Evolutionary conservation across 768 basidiomycete species (phyloP).

Genomic region (Lactarius vividus): DNA sequence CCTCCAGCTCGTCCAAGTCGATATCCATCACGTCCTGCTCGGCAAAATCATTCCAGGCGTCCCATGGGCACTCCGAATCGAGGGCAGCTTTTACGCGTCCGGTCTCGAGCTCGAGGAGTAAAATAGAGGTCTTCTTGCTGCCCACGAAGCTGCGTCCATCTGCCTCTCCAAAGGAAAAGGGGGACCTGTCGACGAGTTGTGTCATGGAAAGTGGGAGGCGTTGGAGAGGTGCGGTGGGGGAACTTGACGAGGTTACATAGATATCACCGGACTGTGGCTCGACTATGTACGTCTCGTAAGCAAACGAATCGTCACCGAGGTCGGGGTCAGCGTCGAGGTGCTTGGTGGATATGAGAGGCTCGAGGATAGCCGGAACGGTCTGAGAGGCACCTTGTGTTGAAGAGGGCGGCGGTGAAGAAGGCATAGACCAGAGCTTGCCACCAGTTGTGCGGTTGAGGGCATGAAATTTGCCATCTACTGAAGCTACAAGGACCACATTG

Average conservation of each 20-base stretch:
- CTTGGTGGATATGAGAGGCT: conserved; percentile 71
- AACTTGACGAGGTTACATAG: conserved; percentile 66
- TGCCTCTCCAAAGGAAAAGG: conserved; percentile 73
- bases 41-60: conserved; percentile 56
- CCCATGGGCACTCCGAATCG: conserved; percentile 76
- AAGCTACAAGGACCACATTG: conserved; percentile 85
- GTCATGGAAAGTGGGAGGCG: conserved; percentile 90
- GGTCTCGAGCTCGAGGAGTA: conserved; percentile 74
- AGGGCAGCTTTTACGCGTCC: conserved; percentile 75
- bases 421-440: conserved; percentile 84
- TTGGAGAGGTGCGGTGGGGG: conserved; percentile 64
- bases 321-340: conserved; percentile 61
- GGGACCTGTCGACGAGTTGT: conserved; percentile 86
- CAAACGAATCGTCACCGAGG: conserved; percentile 46
- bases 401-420: conserved; percentile 48
- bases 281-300: conserved; percentile 83
- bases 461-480: conserved; percentile 93
- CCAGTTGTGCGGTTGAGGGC: conserved; percentile 88
- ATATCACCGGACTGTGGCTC: conserved; percentile 95
- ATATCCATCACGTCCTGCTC: conserved; percentile 42
- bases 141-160: conserved; percentile 81
- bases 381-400: conserved; percentile 29
- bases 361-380: conserved; percentile 49
- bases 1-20: conserved; percentile 61
- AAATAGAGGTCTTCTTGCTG: conserved; percentile 80